phyloP scores from a whole-genome alignment of 2,329 filamentous ascomycete genomes.

The Didymosphaeria variabile region DNA sequence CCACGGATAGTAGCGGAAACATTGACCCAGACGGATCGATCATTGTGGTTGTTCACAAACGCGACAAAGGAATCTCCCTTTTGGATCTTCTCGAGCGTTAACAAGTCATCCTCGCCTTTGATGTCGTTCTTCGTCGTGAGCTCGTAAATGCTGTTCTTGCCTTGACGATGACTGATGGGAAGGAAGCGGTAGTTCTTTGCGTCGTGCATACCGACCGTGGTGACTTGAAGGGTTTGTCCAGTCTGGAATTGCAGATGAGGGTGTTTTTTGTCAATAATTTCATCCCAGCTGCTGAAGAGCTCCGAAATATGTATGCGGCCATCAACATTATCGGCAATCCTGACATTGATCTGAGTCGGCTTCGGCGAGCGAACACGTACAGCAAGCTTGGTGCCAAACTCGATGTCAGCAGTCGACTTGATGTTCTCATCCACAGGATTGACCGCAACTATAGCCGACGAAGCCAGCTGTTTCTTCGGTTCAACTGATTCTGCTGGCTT shows the following conservation, averaged over 20 bases:
- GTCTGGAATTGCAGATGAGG: slow-evolving; percentile 79
- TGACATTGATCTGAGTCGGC: slow-evolving; percentile 90
- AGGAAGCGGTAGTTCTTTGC: slow-evolving; percentile 90
- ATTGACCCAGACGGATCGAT: slow-evolving; percentile 88
- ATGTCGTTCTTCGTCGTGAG: slow-evolving; percentile 74
- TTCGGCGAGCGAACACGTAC: slow-evolving; percentile 86
- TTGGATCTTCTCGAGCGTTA: slow-evolving; percentile 77
- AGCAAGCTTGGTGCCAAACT: slow-evolving; percentile 75
- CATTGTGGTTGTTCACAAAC: slow-evolving; percentile 88
- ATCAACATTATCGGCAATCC: slow-evolving; percentile 84
- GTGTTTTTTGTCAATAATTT: slow-evolving; percentile 82
- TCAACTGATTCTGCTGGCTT: slow-evolving; percentile 53
- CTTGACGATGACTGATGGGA: slow-evolving; percentile 84
- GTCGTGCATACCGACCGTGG: slow-evolving; percentile 87
- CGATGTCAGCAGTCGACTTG: slow-evolving; percentile 74
- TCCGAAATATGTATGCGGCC: slow-evolving; percentile 95
- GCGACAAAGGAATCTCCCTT: slow-evolving; percentile 77
- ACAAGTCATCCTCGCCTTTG: slow-evolving; percentile 65
- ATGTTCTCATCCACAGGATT: slow-evolving; percentile 73
- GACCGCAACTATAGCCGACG: slow-evolving; percentile 54
- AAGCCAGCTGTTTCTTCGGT: slow-evolving; percentile 29
- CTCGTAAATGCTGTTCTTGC: slow-evolving; percentile 82
- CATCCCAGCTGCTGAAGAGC: slow-evolving; percentile 86
- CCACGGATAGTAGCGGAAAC: slow-evolving; percentile 88
- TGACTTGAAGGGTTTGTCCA: slow-evolving; percentile 76